phyloP scores from a whole-genome alignment of 768 basidiomycete genomes.

The Chalciporus pseudorubinellus region DNA sequence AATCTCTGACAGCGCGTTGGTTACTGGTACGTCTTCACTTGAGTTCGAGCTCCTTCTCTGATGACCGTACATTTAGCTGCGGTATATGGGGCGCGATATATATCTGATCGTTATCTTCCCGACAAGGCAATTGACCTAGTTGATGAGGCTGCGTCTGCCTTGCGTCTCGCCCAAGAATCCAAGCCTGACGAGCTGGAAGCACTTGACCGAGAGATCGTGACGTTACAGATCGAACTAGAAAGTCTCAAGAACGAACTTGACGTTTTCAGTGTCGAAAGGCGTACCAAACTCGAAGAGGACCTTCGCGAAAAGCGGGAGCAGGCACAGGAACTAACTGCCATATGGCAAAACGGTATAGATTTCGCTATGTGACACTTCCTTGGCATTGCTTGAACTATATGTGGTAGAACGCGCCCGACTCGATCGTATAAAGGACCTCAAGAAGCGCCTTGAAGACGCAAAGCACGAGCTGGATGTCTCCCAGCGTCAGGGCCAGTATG shows the following conservation, averaged over 20 bases:
- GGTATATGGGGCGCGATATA: slow-evolving; percentile 79
- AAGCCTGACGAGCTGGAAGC: slow-evolving; percentile 84
- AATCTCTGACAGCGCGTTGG: slow-evolving; percentile 83
- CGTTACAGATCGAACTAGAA: slow-evolving; percentile 86
- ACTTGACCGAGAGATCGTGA: slow-evolving; percentile 80
- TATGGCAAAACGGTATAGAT: slow-evolving; percentile 69
- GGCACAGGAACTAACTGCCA: slow-evolving; percentile 54
- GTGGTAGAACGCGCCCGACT: slow-evolving; percentile 61
- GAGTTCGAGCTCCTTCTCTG: background rate
- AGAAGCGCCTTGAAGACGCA: slow-evolving; percentile 74
- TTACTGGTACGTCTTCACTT: slow-evolving; percentile 56
- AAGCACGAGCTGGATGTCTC: slow-evolving; percentile 86
- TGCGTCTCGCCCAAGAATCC: slow-evolving; percentile 85
- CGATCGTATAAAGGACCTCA: slow-evolving; percentile 67
- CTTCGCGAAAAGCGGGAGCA: slow-evolving; percentile 60
- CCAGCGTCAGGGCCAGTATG: slow-evolving; percentile 85
- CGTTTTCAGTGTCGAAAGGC: slow-evolving; percentile 75
- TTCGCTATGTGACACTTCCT: background rate
- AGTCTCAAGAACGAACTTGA: slow-evolving; percentile 87
- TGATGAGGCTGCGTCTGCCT: slow-evolving; percentile 87
- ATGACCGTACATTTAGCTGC: slow-evolving; percentile 50
- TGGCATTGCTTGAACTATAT: background rate
- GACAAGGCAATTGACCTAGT: slow-evolving; percentile 92
- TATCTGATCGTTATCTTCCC: slow-evolving; percentile 83
- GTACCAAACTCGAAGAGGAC: slow-evolving; percentile 62